Evolutionary conservation across 768 basidiomycete genomes (phyloP).

Genomic region (Paxillus involutus): DNA sequence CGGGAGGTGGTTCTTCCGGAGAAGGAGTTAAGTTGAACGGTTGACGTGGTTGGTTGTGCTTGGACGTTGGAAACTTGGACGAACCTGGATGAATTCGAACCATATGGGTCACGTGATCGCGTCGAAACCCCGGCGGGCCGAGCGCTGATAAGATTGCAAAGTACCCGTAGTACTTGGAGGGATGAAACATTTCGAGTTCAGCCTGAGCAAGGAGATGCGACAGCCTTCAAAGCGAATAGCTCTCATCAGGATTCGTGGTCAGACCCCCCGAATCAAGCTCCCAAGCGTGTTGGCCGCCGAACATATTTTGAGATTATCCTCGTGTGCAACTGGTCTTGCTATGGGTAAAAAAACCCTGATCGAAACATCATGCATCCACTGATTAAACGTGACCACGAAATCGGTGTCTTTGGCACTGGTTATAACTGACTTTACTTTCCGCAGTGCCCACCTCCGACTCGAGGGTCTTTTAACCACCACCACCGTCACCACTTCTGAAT

Average conservation of each 20-base stretch:
- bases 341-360: neutral
- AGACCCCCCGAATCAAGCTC: too few relatives aligned
- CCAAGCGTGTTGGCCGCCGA: neutral
- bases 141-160: neutral
- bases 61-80: too few relatives aligned
- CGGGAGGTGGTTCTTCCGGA: neutral
- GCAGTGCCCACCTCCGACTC: neutral
- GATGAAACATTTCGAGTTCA: too few relatives aligned
- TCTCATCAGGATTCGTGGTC: too few relatives aligned
- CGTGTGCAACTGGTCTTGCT: neutral
- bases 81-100: neutral
- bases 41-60: neutral
- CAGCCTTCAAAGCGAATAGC: neutral
- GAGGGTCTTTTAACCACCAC: neutral
- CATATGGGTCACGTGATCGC: slow-evolving; percentile 8
- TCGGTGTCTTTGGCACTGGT: too few relatives aligned
- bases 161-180: too few relatives aligned
- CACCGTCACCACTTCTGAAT: too few relatives aligned
- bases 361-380: neutral
- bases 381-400: too few relatives aligned
- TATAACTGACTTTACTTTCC: too few relatives aligned
- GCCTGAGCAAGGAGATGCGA: neutral
- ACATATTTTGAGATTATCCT: neutral
- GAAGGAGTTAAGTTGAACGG: neutral
- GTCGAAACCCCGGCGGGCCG: too few relatives aligned